Conservation (phyloP, 352 stramenopile species). For the Phytophthora sojae region DNA sequence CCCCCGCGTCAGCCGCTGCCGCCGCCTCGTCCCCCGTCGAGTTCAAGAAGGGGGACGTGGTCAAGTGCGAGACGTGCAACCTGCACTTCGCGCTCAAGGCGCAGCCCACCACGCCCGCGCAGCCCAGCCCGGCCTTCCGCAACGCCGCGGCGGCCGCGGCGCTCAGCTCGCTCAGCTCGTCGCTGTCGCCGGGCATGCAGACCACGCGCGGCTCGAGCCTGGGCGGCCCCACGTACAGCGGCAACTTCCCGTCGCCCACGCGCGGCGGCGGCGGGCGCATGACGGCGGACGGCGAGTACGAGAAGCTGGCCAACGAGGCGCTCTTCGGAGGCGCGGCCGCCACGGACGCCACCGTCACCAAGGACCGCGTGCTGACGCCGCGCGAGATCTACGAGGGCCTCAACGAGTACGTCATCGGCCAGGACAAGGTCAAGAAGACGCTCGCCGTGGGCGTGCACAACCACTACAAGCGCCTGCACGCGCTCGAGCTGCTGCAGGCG, state of each 20-base stretch:
- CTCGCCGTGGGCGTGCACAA: constrained; percentile 97
- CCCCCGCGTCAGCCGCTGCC: neutral
- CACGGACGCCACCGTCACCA: constrained; percentile 22
- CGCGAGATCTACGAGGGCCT: constrained; percentile 94
- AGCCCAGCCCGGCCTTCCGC: constrained; percentile 52
- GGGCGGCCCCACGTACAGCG: constrained; percentile 23
- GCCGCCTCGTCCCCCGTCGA: constrained; percentile 5
- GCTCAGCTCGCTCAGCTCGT: constrained; percentile 74
- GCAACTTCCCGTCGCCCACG: constrained; percentile 29
- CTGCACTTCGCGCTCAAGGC: constrained; percentile 79
- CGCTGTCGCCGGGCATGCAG: constrained; percentile 42
- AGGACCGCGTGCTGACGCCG: constrained; percentile 86
- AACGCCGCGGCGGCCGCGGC: constrained; percentile 71
- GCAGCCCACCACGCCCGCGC: constrained; percentile 23
- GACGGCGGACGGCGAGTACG: constrained; percentile 77
- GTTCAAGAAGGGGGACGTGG: constrained; percentile 83
- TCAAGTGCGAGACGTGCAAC: constrained; percentile 78
- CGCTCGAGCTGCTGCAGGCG: constrained; percentile 64
- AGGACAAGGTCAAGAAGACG: constrained; percentile 97
- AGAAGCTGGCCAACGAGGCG: constrained; percentile 77
- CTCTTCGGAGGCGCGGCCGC: constrained; percentile 23
- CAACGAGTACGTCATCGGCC: constrained; percentile 98
- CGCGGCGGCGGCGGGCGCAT: constrained; percentile 42
- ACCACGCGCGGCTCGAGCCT: constrained; percentile 39
- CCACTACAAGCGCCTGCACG: constrained; percentile 97